Percentiles rank a stretch among this genome's conserved stretches.
phyloP scores from a whole-genome alignment of 305 asterid species.

The Fraxinus latifolia region DNA sequence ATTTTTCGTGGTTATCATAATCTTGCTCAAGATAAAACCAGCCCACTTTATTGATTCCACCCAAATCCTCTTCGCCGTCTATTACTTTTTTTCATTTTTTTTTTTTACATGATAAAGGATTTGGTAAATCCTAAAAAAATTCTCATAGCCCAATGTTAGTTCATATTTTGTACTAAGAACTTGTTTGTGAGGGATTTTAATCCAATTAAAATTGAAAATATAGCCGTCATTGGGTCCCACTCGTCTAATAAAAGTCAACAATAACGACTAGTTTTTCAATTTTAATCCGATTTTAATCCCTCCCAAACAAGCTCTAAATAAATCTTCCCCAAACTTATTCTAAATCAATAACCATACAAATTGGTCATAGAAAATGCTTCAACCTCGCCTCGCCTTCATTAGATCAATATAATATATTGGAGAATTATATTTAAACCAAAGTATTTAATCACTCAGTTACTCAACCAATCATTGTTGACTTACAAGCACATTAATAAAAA shows the following conservation, averaged over 20 bases:
- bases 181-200: no score
- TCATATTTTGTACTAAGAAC: neutral
- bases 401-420: neutral
- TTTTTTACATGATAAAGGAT: neutral
- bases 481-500: constrained; percentile 4
- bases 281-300: no score
- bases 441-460: neutral
- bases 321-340: neutral
- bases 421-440: neutral
- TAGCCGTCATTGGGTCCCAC: no score
- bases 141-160: neutral
- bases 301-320: neutral
- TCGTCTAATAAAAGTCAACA: no score
- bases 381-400: neutral
- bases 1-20: neutral
- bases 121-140: neutral
- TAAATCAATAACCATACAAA: neutral
- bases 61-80: neutral
- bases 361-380: neutral
- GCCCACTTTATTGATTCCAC: neutral
- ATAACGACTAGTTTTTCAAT: no score
- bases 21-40: neutral
- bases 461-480: neutral
- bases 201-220: no score
- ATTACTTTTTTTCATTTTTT: neutral